A percentile compares a stretch with the other conserved stretches of the same genome.
Conservation (phyloP, 495 filamentous ascomycete species). For the Hypoxylon intermedium region DNA sequence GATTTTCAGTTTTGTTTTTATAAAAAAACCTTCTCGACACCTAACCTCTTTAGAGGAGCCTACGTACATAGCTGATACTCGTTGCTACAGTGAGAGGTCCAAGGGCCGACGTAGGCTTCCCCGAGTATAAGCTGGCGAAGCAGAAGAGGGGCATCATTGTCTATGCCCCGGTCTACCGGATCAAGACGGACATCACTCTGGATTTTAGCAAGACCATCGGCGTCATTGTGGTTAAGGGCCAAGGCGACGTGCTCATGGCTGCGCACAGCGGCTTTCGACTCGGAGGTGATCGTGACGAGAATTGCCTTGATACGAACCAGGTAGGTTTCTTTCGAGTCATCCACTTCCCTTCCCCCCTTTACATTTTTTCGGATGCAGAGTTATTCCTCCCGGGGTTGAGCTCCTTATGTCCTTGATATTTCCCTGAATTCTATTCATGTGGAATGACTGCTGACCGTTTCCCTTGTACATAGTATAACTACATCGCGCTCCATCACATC, state of each 20-base stretch:
- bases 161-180: slow-evolving; percentile 22
- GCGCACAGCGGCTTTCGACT: slow-evolving; percentile 26
- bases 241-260: slow-evolving; percentile 20
- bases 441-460: background rate
- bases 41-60: no score
- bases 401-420: no score
- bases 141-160: slow-evolving; percentile 30
- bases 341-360: no score
- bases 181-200: slow-evolving; percentile 23
- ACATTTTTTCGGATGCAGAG: no score
- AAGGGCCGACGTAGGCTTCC: slow-evolving; percentile 25
- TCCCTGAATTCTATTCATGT: background rate
- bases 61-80: background rate
- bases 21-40: background rate
- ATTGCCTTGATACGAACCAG: slow-evolving; percentile 27
- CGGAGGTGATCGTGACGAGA: slow-evolving; percentile 14
- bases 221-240: slow-evolving; percentile 22
- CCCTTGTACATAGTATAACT: slow-evolving; percentile 19
- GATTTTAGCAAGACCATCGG: slow-evolving; percentile 39
- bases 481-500: slow-evolving; percentile 26
- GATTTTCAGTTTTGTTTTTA: no score
- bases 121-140: slow-evolving; percentile 30
- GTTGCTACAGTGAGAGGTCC: slow-evolving; percentile 10
- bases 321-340: background rate
- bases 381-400: no score